Base-by-base conservation (phyloP, 495 filamentous ascomycete species). In the Penicillium goetzii region DNA sequence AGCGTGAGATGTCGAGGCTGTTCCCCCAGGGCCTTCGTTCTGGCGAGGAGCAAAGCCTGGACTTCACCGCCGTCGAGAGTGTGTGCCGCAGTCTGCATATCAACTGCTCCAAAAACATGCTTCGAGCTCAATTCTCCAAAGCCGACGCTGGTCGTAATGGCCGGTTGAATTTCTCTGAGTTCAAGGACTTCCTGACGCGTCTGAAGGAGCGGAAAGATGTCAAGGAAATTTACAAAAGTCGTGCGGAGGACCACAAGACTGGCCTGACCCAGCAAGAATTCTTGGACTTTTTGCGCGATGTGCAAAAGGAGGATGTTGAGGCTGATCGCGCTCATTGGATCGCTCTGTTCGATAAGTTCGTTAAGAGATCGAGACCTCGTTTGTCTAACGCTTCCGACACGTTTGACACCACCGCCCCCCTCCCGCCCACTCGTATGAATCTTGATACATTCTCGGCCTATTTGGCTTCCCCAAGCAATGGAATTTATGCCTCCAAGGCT, bases 31-130 rank as follows among this genome's bases (percentile, higher is more conserved):
- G 77, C 55, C 68, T 76, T 25, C 85, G 83, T 60, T 64, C 79
- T 2, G 80, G 84, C 0, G 86, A 88, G 49, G 87, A 88, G 4
- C 90, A 91, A 65, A 83, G 79, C 54, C 86, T 97, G 38, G 89
- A 92, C 56, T 85, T 95, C 50, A 80, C 80, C 32, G 90, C 89
- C 4, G 86, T 97, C 28, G 89, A 92, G 69, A 86, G 87, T 45
- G 82, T 97, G 11, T 97, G 94, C 76, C 90, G 88, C 64, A 90
- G 86, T 62, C 80, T 98, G 49, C 91, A 97, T 69, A 96, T 99
- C 68, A 90, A 97, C 71, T 91, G 89, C 74, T 90, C 92, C 15
- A 83, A 86, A 40, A 84, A 86, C 43, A 85, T 90, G 67, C 81
- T 97, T 25, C 86, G 83, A 38, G 83, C 84, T n/a, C 90, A 89